These are phyloP conservation scores for Plasmodium knowlesi DNA, from an alignment of 169 alveolate species.

Conservation along the genomic window DNA sequence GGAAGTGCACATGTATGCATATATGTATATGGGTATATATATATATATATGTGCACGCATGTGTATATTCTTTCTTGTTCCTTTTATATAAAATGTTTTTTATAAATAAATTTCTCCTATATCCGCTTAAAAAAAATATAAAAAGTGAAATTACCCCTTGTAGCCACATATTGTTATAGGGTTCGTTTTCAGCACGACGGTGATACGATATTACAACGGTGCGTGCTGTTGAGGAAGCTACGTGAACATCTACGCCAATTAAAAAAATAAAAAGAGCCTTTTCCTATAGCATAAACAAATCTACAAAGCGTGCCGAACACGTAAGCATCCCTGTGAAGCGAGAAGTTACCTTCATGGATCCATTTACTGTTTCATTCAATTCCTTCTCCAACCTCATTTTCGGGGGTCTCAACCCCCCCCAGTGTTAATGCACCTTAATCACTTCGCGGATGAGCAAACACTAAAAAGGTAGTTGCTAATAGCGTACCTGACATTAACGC, in stretches of 20 bases:
- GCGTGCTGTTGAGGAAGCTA: not conserved
- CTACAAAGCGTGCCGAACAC: not conserved
- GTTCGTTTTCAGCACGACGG: not conserved
- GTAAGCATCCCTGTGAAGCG: not conserved
- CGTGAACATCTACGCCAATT: not conserved
- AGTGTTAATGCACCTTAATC: not conserved
- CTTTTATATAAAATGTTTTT: no score
- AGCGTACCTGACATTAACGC: not conserved
- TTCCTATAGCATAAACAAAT: not conserved
- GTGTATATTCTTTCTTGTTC: not conserved
- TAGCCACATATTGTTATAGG: not conserved
- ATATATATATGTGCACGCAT: not conserved
- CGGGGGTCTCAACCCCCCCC: not conserved
- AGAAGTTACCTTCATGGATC: not conserved
- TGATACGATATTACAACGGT: not conserved
- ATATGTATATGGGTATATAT: not conserved
- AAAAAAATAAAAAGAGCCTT: not conserved
- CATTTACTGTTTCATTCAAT: not conserved
- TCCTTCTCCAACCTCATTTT: not conserved
- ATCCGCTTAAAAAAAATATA: not conserved
- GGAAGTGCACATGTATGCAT: not conserved
- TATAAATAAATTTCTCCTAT: not conserved
- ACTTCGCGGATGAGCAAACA: not conserved
- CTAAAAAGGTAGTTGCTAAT: not conserved
- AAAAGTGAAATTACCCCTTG: not conserved